Evolutionary conservation across 2,329 filamentous ascomycete genomes (phyloP).

Genomic region (Colletotrichum falcatum): DNA sequence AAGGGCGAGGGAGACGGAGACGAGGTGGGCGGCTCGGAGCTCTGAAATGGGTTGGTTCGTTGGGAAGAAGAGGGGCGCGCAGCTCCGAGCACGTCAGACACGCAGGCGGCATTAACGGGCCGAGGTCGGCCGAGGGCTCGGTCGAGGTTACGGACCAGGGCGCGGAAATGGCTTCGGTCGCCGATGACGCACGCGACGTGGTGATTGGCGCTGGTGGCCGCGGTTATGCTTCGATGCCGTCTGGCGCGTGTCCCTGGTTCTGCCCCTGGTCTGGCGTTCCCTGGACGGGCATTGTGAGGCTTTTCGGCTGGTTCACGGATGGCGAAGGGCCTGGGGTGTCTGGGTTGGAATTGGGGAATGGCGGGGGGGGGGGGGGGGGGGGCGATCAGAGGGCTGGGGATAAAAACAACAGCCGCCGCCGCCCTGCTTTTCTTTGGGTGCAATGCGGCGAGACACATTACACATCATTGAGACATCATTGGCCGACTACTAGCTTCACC

Average conservation of each 20-base stretch:
- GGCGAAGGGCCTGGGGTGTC: neutral
- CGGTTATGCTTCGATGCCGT: neutral
- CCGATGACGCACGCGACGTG: slow-evolving; percentile 15
- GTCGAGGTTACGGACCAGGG: neutral
- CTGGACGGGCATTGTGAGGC: neutral
- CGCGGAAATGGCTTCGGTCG: neutral
- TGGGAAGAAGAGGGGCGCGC: neutral
- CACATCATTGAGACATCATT: slow-evolving; percentile 14
- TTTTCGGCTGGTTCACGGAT: neutral
- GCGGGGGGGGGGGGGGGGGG: neutral
- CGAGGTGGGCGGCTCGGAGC: slow-evolving; percentile 25
- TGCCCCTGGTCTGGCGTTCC: neutral
- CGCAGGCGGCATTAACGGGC: neutral
- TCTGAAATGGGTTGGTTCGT: slow-evolving; percentile 21
- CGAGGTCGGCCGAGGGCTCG: slow-evolving; percentile 17
- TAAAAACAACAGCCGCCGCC: slow-evolving; percentile 7
- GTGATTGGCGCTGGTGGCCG: neutral
- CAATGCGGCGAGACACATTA: neutral
- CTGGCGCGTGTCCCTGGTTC: neutral
- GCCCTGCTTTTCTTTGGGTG: neutral
- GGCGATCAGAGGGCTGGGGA: slow-evolving; percentile 2
- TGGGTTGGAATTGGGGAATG: neutral
- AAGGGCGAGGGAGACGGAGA: slow-evolving; percentile 35
- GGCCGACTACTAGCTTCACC: slow-evolving; percentile 9
- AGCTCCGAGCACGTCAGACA: slow-evolving; percentile 26